Percentiles rank a stretch among this genome's conserved stretches.
Evolutionary conservation across 805 yeast species (phyloP).

Genomic region (Zygoascus ofunaensis): DNA sequence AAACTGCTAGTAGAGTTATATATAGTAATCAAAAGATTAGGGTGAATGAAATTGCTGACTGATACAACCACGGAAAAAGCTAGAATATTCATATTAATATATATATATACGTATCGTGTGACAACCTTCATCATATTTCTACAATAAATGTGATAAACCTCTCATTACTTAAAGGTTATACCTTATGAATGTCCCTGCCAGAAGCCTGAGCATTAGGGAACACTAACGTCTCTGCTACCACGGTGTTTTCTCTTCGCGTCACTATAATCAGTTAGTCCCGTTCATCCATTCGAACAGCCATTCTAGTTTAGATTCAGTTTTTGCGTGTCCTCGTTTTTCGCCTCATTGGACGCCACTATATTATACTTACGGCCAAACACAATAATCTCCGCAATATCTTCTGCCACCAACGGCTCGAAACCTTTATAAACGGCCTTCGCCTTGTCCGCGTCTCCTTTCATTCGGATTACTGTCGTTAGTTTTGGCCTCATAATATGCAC

Average conservation of each 20-base stretch:
- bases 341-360: not conserved
- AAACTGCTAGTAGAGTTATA: too few relatives aligned
- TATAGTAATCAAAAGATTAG: too few relatives aligned
- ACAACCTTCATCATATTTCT: too few relatives aligned
- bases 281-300: too few relatives aligned
- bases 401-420: constrained; percentile 60
- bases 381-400: constrained; percentile 68
- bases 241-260: constrained; percentile 62
- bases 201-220: constrained; percentile 84
- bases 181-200: constrained; percentile 39
- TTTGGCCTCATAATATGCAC: too few relatives aligned
- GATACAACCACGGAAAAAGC: too few relatives aligned
- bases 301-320: too few relatives aligned
- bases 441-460: constrained; percentile 49
- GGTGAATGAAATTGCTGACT: too few relatives aligned
- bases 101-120: too few relatives aligned
- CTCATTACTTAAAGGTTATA: not conserved
- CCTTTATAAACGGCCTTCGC: constrained; percentile 61
- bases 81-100: too few relatives aligned
- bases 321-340: too few relatives aligned
- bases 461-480: constrained; percentile 37
- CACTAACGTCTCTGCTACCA: constrained; percentile 70
- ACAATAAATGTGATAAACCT: too few relatives aligned
- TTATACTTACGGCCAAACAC: constrained; percentile 38
- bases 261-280: constrained; percentile 17